These are phyloP conservation scores for Platanthera zijinensis DNA, from an alignment of 106 monocot species.

Conservation along the genomic window DNA sequence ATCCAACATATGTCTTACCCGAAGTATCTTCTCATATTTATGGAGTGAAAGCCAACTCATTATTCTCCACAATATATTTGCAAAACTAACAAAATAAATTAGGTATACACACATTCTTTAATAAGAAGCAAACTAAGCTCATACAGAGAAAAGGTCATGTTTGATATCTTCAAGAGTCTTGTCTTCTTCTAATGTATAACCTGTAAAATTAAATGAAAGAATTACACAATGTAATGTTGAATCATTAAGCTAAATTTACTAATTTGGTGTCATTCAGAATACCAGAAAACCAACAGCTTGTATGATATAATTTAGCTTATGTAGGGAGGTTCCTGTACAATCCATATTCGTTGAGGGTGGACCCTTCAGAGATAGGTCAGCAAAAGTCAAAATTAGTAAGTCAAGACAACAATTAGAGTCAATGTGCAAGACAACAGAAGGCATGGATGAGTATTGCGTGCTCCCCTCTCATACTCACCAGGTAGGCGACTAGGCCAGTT, in stretches of 20 bases:
- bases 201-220: constrained; percentile 21
- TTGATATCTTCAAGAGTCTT: constrained; percentile 79
- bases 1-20: constrained; percentile 85
- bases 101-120: too few relatives aligned
- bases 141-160: constrained; percentile 88
- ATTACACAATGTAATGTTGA: too few relatives aligned
- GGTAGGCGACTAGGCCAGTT: too few relatives aligned
- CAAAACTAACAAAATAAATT: too few relatives aligned
- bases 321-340: constrained; percentile 77
- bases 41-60: neutral
- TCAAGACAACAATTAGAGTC: too few relatives aligned
- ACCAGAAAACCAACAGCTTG: constrained; percentile 93
- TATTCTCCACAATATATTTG: too few relatives aligned
- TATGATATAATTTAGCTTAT: constrained; percentile 84
- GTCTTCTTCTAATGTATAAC: constrained; percentile 91
- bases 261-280: constrained; percentile 11
- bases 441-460: too few relatives aligned
- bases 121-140: neutral
- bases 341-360: neutral
- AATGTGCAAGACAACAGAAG: too few relatives aligned
- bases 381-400: too few relatives aligned
- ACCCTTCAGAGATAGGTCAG: too few relatives aligned
- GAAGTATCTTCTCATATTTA: constrained; percentile 44
- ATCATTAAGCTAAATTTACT: too few relatives aligned
- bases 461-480: too few relatives aligned